Conservation (phyloP, 768 basidiomycete genomes). For the Lactarius akahatsu region DNA sequence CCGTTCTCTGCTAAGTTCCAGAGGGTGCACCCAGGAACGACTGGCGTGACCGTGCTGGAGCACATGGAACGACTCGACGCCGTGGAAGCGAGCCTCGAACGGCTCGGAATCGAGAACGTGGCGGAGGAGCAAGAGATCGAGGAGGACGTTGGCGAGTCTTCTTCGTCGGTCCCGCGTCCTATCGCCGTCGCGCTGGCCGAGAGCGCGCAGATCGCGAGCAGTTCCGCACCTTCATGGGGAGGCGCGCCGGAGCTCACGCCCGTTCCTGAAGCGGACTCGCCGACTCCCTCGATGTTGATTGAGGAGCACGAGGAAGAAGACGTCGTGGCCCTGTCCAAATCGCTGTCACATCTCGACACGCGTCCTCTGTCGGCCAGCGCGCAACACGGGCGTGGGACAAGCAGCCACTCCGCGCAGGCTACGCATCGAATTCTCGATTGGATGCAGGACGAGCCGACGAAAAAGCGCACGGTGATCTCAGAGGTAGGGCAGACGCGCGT, state of each 20-base stretch:
- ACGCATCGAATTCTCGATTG: conserved; percentile 44
- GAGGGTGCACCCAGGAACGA: conserved; percentile 80
- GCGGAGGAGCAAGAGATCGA: conserved; percentile 48
- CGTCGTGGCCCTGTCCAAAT: conserved; percentile 75
- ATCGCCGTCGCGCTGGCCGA: conserved; percentile 10
- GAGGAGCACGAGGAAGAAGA: conserved; percentile 60
- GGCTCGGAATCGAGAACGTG: conserved; percentile 62
- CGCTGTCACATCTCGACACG: conserved; percentile 66
- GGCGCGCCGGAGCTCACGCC: conserved; percentile 27
- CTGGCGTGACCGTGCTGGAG: conserved; percentile 81
- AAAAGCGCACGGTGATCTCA: conserved; percentile 61
- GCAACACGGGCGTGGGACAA: conserved; percentile 39
- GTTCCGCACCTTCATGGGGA: conserved; percentile 22
- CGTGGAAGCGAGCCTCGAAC: conserved; percentile 74
- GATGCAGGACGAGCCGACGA: conserved; percentile 43
- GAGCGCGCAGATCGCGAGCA: neutral
- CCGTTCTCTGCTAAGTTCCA: conserved; percentile 84
- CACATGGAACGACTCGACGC: conserved; percentile 84
- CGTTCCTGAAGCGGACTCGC: conserved; percentile 25
- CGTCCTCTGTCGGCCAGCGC: conserved; percentile 35
- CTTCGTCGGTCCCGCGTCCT: conserved; percentile 18
- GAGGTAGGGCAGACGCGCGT: conserved; percentile 49
- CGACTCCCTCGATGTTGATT: conserved; percentile 20
- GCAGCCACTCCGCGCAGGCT: conserved; percentile 36
- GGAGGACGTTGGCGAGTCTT: conserved; percentile 22